Conservation (phyloP, 192 early-diverging fungal species). For the Umbelopsis sp. region DNA sequence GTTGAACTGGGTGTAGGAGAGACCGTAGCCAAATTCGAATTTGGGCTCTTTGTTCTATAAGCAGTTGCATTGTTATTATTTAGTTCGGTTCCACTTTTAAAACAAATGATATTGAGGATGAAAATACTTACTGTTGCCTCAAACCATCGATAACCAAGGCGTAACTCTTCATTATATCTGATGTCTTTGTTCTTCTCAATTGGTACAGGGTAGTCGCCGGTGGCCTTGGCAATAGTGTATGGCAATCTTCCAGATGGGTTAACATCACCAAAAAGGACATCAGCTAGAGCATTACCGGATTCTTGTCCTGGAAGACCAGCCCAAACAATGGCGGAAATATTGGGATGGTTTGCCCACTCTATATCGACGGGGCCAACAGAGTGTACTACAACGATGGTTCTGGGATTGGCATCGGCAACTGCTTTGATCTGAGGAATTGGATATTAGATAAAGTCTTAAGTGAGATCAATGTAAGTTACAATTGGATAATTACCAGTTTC, state of each 20-base stretch:
- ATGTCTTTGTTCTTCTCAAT: slow-evolving; percentile 17
- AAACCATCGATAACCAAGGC: slow-evolving; percentile 56
- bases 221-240: slow-evolving; percentile 56
- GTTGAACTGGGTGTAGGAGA: slow-evolving; percentile 64
- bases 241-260: slow-evolving; percentile 65
- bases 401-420: slow-evolving; percentile 52
- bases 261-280: slow-evolving; percentile 66
- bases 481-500: slow-evolving; percentile 38
- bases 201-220: slow-evolving; percentile 44
- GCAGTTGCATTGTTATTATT: background rate
- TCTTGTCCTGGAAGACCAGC: slow-evolving; percentile 68
- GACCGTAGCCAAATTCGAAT: slow-evolving; percentile 61
- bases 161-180: slow-evolving; percentile 53
- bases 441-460: background rate
- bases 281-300: slow-evolving; percentile 65
- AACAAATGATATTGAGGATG: too few species aligned
- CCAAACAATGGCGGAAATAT: slow-evolving; percentile 58
- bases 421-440: slow-evolving; percentile 36
- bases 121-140: slow-evolving; percentile 28
- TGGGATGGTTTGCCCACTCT: slow-evolving; percentile 61
- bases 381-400: slow-evolving; percentile 61
- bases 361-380: slow-evolving; percentile 61
- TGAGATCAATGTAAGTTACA: background rate
- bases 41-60: slow-evolving; percentile 41
- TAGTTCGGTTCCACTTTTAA: background rate